Evolutionary conservation across 176 grass and related monocot species (phyloP), one percentile per base, ranked within the genome.

Genomic region (Phragmites australis): DNA sequence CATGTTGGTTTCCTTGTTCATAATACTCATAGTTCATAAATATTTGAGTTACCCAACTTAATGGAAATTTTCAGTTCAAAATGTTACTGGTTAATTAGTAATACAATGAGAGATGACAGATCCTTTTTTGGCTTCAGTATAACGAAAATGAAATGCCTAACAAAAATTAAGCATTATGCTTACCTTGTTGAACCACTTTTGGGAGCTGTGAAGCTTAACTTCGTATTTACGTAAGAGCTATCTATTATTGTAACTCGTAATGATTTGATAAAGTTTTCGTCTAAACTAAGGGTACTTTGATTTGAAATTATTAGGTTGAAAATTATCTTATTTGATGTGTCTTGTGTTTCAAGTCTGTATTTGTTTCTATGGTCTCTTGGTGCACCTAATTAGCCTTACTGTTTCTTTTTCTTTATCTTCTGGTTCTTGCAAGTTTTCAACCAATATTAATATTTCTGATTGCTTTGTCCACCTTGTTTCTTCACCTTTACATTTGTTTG

Each of bases 401-500:
- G n/a, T 25, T 26, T 15, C 31, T 22, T 51, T 65, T 52, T 49
- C 2, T 37, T 59, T 74, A 34, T 43, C 32, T 74, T 62, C 25
- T 52, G 43, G 15, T 77, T 81, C 50, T 75, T 76, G 8, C 57
- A 74, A 54, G 25, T 50, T 27, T 0, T 21, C 53, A 30, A 14
- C 43, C 44, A 44, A 61, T 50, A 3, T 77, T 43, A 64, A 44
- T 41, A 13, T 81, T 29, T 63, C 9, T 2, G 26, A 70, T 54
- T 76, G 63, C 8, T 70, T 49, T 76, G 29, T 68, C 11, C 52
- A 47, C 55, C 63, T 70, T 79, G 40, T 67, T 78, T 73, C 58
- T 51, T 54, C n/a, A 63, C 21, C 44, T 45, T 41, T 25, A 8
- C 65, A 69, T 61, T 26, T 84, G 42, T 1, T 48, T 83, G 68